These are phyloP conservation scores for Claviceps monticola DNA, from an alignment of 2,329 filamentous ascomycete species.

Conservation along the genomic window DNA sequence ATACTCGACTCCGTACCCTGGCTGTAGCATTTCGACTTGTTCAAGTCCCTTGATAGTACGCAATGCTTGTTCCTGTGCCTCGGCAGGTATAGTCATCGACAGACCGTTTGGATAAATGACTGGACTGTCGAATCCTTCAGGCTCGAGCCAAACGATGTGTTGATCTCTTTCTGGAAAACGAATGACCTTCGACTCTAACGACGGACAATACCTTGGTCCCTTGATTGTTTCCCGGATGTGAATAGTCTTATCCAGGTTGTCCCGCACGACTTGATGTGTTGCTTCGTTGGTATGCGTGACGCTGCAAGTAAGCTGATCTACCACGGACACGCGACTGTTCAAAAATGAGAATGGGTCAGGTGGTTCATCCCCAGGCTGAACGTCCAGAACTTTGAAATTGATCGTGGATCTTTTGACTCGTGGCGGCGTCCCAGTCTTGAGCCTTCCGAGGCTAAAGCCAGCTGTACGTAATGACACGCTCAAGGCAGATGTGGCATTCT, in stretches of 20 bases:
- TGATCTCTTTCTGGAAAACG: slow-evolving; percentile 66
- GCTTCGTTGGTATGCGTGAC: slow-evolving; percentile 74
- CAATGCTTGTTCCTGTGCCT: slow-evolving; percentile 75
- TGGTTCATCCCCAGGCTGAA: slow-evolving; percentile 70
- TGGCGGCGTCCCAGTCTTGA: slow-evolving; percentile 94
- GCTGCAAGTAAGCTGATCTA: slow-evolving; percentile 75
- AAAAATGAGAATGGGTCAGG: slow-evolving; percentile 87
- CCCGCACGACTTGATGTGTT: slow-evolving; percentile 70
- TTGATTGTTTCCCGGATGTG: slow-evolving; percentile 93
- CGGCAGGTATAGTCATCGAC: slow-evolving; percentile 88
- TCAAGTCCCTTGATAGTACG: slow-evolving; percentile 80
- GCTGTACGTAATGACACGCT: slow-evolving; percentile 82
- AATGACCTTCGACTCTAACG: slow-evolving; percentile 85
- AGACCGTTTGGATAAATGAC: slow-evolving; percentile 93
- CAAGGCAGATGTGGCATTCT: slow-evolving; percentile 81
- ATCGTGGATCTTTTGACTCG: slow-evolving; percentile 73
- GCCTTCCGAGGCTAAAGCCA: slow-evolving; percentile 73
- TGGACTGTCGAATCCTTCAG: slow-evolving; percentile 82
- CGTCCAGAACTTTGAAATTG: slow-evolving; percentile 56
- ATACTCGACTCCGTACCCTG: slow-evolving; percentile 95
- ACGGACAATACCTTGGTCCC: slow-evolving; percentile 90
- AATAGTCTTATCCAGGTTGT: slow-evolving; percentile 88
- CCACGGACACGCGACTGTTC: slow-evolving; percentile 62
- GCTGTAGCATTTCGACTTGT: slow-evolving; percentile 79
- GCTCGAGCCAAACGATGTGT: slow-evolving; percentile 94